Evolutionary conservation across 306 rosid genomes (phyloP).

Genomic region (Prunus persica): Prunus_persica_NCBIv2 NC_034012.1:3141001-3141500

Average conservation of each 20-base stretch:
- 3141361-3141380: slow-evolving; percentile 85
- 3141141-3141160: not conserved
- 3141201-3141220: slow-evolving; percentile 29
- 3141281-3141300: not conserved
- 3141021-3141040: slow-evolving; percentile 12
- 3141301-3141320: slow-evolving; percentile 75
- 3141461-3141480: slow-evolving; percentile 52
- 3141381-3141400: slow-evolving; percentile 74
- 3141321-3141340: slow-evolving; percentile 61
- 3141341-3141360: slow-evolving; percentile 84
- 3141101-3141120: slow-evolving; percentile 28
- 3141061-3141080: slow-evolving; percentile 28
- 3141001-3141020: slow-evolving; percentile 22
- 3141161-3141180: not conserved
- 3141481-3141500: slow-evolving; percentile 72
- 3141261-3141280: slow-evolving; percentile 11
- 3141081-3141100: slow-evolving; percentile 32
- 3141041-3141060: slow-evolving; percentile 14
- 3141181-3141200: slow-evolving; percentile 25
- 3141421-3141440: slow-evolving; percentile 32
- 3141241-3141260: slow-evolving; percentile 33
- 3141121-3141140: slow-evolving; percentile 25
- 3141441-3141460: slow-evolving; percentile 56
- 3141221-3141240: slow-evolving; percentile 28
- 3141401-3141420: slow-evolving; percentile 42